Evolutionary conservation across 169 alveolate genomes (phyloP), one percentile per base, ranked within the genome.

Genomic region (Plasmodium blacklocki): DNA sequence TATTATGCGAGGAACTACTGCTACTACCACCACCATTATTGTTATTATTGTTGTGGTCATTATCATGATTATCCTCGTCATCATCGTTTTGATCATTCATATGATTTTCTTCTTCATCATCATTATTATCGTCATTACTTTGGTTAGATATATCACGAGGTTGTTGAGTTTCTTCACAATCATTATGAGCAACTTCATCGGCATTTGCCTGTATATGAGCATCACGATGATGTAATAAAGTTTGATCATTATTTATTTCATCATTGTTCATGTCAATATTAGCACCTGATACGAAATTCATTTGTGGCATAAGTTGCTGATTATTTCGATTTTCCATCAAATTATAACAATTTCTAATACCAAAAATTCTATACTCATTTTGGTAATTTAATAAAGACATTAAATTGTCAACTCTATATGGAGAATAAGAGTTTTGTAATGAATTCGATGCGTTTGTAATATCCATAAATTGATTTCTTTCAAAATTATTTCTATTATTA

Each of bases 361-460:
- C 89, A 70, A 78, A 78, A 39, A 78, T 66, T 64, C 89, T 29
- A 45, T 78, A 78, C 58, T 78, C 89, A 78, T 78, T 78, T 78
- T 78, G 89, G 21, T 78, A 78, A 47, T 78, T 78, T 58, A 78
- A 71, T 64, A 78, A 45, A 12, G 89, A 67, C 72, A 67, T 66
- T 43, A 78, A 52, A 32, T 78, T 78, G 43, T 78, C 89, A 52
- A 78, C 89, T 52, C 89, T 7, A 29, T 74, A 74, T 29, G 88
- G 56, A 7, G 74, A 21, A 21, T 43, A 78, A 1, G 89, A 78
- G 67, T 47, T 78, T 45, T 78, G 89, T 3, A 78, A 26, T 45
- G 76, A 14, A 52, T 78, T 78, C 26, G 78, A 9, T 8, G 75
- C 43, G 29, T 59, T 78, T 29, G 89, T 64, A 39, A 78, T 67